phyloP scores from a whole-genome alignment of 352 stramenopile species.

The Thalassiosira allenii region DNA sequence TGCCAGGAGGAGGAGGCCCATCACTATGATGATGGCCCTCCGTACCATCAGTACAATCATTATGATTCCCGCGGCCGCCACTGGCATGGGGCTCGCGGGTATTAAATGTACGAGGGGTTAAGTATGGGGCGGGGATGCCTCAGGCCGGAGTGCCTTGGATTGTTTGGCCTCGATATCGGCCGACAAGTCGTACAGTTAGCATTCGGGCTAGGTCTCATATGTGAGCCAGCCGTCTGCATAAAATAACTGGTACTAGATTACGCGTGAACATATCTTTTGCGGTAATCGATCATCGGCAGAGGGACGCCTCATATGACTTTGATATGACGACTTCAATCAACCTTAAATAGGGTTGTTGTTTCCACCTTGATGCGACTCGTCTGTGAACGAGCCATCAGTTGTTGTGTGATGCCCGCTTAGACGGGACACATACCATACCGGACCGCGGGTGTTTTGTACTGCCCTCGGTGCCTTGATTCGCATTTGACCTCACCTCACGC shows the following conservation, averaged over 20 bases:
- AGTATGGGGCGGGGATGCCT: too few relatives aligned
- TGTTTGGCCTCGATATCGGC: background rate
- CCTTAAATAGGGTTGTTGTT: too few relatives aligned
- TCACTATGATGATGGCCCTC: background rate
- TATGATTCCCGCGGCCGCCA: too few relatives aligned
- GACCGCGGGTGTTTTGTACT: too few relatives aligned
- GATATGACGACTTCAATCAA: slow-evolving; percentile 2
- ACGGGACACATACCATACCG: too few relatives aligned
- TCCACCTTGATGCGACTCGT: background rate
- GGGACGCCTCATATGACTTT: background rate
- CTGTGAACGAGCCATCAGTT: too few relatives aligned
- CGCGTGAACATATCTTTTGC: background rate
- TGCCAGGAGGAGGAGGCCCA: background rate
- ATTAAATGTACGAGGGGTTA: too few relatives aligned
- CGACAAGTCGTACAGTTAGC: background rate
- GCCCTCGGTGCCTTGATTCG: too few relatives aligned
- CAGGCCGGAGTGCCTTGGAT: background rate
- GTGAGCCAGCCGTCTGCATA: background rate
- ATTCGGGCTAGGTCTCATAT: too few relatives aligned
- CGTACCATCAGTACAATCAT: background rate
- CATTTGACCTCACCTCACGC: too few relatives aligned
- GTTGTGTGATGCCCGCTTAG: too few relatives aligned
- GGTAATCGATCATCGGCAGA: background rate
- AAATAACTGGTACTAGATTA: background rate
- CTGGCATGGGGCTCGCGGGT: too few relatives aligned